Percentiles rank a stretch among this genome's conserved stretches.
Evolutionary conservation across 1,284 basidiomycete genomes (phyloP).

Genomic region (Fereydounia khargensis): DNA sequence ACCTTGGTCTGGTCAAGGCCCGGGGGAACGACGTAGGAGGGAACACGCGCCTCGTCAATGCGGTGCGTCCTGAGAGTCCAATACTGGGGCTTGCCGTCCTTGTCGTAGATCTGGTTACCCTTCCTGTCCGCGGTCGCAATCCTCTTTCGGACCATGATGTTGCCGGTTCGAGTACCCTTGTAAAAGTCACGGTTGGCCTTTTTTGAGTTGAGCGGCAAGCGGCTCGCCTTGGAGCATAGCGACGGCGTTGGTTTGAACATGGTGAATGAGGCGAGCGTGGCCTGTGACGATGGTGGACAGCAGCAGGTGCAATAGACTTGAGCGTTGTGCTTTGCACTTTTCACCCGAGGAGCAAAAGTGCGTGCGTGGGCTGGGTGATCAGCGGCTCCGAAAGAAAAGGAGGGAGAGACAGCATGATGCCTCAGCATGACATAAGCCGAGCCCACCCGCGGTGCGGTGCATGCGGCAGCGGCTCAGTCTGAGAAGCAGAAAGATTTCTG

Average conservation of each 20-base stretch:
- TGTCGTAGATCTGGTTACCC: constrained; percentile 45
- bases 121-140: constrained; percentile 44
- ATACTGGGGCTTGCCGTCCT: constrained; percentile 28
- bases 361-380: no score
- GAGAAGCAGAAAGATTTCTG: no score
- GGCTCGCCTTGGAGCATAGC: constrained; percentile 48
- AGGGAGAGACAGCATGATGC: no score
- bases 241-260: constrained; percentile 46
- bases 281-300: no score
- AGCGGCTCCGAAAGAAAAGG: no score
- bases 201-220: constrained; percentile 53
- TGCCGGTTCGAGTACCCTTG: constrained; percentile 55
- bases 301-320: no score
- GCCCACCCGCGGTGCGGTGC: no score
- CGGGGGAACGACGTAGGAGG: constrained; percentile 52
- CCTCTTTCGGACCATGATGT: constrained; percentile 52
- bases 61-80: constrained; percentile 47
- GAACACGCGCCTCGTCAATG: constrained; percentile 47
- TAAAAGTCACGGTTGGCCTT: constrained; percentile 56
- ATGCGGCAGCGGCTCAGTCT: no score
- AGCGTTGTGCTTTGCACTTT: no score
- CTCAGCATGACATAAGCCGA: no score
- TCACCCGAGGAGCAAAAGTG: no score
- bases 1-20: constrained; percentile 48
- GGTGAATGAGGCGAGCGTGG: no score